Evolutionary conservation across 2,329 filamentous ascomycete genomes (phyloP), one percentile per base, ranked within the genome.

Genomic region (Beauveria scarabaeidicola): DNA sequence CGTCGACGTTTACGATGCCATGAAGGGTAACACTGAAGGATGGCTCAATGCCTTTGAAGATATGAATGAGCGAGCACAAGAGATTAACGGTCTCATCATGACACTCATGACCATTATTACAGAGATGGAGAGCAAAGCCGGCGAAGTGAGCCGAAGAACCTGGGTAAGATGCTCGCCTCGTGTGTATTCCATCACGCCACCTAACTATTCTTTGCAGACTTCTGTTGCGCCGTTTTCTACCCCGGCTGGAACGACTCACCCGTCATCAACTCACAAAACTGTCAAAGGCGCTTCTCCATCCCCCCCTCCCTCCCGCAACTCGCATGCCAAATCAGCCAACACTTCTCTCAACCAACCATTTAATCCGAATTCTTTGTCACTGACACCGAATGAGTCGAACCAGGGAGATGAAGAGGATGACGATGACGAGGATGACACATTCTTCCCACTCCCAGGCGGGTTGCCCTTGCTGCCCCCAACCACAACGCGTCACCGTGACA

Each of bases 11-110:
- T 94, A 89, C 66, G 83, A 87, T 44, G 91, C 92, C 41, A 97
- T 97, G 92, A 88, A 89, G 68, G 90, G 90, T 38, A 97, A 97
- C 66, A 87, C 91, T 9, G 89, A 95, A 64, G 91, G 92, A 47
- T 97, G 93, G 93, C 84, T 87, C 61, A 85, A 86, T 60, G 91
- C 91, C 7, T 87, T 96, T 67, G 81, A 85, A 58, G 87, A 88
- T 58, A 78, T 97, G 61, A 86, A 91, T 69, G 81, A 82, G 23
- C 90, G 88, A 68, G 86, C 87, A 15, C 83, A 87, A 62, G 81
- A 83, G 48, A 77, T 97, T 27, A 88, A 87, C 36, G 80, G 84
- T 7, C 78, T 87, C 32, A 79, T 96, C 44, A 81, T 85, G 43
- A 85, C 88, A 71, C 81, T 97, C 21, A 85, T 85, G 63, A 85